Percentiles rank a stretch among this genome's conserved stretches.
Evolutionary conservation across 345 rosid genomes (phyloP).

Genomic region (Pistacia atlantica): DNA sequence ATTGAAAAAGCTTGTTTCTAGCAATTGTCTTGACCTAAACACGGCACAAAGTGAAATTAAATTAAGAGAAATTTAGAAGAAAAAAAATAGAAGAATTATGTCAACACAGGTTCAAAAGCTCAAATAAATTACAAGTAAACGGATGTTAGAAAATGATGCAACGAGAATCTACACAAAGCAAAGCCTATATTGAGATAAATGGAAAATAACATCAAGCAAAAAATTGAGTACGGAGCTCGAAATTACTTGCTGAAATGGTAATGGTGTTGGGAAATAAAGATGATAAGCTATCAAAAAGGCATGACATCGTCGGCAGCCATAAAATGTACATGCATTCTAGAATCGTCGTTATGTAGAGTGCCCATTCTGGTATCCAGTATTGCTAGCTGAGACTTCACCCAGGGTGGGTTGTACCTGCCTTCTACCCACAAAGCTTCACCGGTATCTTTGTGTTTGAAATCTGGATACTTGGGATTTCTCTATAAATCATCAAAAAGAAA

Average conservation of each 20-base stretch:
- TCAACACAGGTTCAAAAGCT: not conserved
- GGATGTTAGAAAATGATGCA: not conserved
- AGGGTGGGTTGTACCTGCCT: slow-evolving; percentile 57
- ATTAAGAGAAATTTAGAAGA: not conserved
- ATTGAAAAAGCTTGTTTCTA: too few species aligned
- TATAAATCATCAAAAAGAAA: slow-evolving; percentile 21
- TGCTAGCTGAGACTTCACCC: slow-evolving; percentile 62
- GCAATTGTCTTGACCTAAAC: too few species aligned
- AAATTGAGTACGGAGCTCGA: not conserved
- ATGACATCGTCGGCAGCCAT: slow-evolving; percentile 37
- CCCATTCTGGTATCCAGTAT: slow-evolving; percentile 51
- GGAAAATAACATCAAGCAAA: not conserved
- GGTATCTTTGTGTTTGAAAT: slow-evolving; percentile 75
- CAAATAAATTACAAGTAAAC: not conserved
- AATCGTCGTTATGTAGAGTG: slow-evolving; percentile 31
- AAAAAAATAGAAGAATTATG: not conserved
- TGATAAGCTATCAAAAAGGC: slow-evolving; percentile 23
- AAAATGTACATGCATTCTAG: slow-evolving; percentile 29
- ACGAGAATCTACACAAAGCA: not conserved
- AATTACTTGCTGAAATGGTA: slow-evolving; percentile 4
- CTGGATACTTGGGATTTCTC: slow-evolving; percentile 68
- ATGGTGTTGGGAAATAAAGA: not conserved
- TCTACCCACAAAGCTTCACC: slow-evolving; percentile 74
- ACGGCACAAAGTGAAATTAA: not conserved
- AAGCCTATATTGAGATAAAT: not conserved